These are phyloP conservation scores for Hypoxylon lenormandii DNA, from an alignment of 495 filamentous ascomycete genomes.

Conservation along the genomic window DNA sequence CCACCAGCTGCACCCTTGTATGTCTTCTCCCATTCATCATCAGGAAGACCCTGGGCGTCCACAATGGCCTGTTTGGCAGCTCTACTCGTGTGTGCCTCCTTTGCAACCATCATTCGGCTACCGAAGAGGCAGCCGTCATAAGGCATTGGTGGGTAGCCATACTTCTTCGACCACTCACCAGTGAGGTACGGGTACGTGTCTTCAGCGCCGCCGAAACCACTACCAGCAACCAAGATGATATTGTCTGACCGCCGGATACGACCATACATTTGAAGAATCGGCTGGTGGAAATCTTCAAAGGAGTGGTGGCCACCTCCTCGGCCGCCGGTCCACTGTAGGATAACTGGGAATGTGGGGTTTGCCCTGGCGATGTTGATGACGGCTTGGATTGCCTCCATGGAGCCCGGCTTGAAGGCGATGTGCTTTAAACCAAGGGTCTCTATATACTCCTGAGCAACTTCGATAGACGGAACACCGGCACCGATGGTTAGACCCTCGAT, in stretches of 20 bases:
- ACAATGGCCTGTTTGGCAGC: slow-evolving; percentile 95
- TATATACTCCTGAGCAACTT: slow-evolving; percentile 94
- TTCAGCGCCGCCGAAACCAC: slow-evolving; percentile 89
- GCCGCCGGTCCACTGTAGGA: slow-evolving; percentile 94
- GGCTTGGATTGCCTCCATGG: slow-evolving; percentile 85
- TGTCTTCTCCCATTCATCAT: slow-evolving; percentile 93
- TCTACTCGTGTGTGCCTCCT: slow-evolving; percentile 92
- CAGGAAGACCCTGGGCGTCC: slow-evolving; percentile 87
- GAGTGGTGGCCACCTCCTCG: slow-evolving; percentile 95
- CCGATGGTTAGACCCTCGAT: slow-evolving; percentile 96
- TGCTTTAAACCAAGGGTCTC: slow-evolving; percentile 93
- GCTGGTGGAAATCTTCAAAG: slow-evolving; percentile 94
- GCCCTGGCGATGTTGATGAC: slow-evolving; percentile 94
- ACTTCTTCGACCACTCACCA: slow-evolving; percentile 84
- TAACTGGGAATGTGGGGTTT: slow-evolving; percentile 87
- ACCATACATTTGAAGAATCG: slow-evolving; percentile 89
- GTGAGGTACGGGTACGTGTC: slow-evolving; percentile 95
- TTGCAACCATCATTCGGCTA: slow-evolving; percentile 92
- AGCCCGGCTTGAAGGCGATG: slow-evolving; percentile 94
- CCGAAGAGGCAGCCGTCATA: slow-evolving; percentile 91
- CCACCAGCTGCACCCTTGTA: slow-evolving; percentile 93
- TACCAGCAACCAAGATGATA: slow-evolving; percentile 87
- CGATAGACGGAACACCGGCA: slow-evolving; percentile 91
- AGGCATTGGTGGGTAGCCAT: slow-evolving; percentile 92
- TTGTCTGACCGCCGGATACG: slow-evolving; percentile 84